Evolutionary conservation across 2,329 filamentous ascomycete genomes (phyloP), one percentile per base, ranked within the genome.

Genomic region (Phaeosphaeria sp.): DNA sequence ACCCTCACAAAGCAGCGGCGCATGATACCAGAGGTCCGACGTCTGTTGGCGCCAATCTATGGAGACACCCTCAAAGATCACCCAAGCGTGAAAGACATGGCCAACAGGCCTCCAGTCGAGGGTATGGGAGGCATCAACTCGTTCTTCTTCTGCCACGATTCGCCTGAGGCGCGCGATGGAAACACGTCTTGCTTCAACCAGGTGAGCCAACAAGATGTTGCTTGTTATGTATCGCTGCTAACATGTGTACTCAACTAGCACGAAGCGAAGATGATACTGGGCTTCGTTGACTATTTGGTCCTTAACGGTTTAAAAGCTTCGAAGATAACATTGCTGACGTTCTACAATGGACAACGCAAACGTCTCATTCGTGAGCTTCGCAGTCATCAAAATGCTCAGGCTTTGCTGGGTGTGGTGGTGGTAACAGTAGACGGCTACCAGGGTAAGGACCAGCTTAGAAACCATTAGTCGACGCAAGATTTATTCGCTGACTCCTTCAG

Each of bases 341-440:
- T 95, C 71, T 97, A 97, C 80, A 92, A 91, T 44, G 93, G 91
- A 0, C 93, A 97, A 71, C 84, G 89, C 46, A 90, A 89, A 63
- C 78, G 83, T 2, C 82, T 97, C 2, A 67, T 87, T 0, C 80
- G 79, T 15, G 74, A 78, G 6, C 73, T 89, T 3, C 74, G 77
- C 11, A 63, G 68, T 0, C 76, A 82, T 56, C 69, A 71, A 1
- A 79, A 82, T 50, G 78, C 87, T 0, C 50, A 56, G 3, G 55
- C 21, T 18, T 58, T 58, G 3, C 27, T 20, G 0, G 30, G 21
- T 11, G 69, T 84, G 65, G 89, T 89, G 1, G 89, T 96, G 1
- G 85, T 87, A 33, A 97, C 93, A 0, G 91, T 97, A 0, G 93
- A 97, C 69, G 91, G 90, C 0, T 97, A 94, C 69, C 93, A 97